phyloP scores from a whole-genome alignment of 2,329 filamentous ascomycete species.

The Fonsecaea pugnacius region DNA sequence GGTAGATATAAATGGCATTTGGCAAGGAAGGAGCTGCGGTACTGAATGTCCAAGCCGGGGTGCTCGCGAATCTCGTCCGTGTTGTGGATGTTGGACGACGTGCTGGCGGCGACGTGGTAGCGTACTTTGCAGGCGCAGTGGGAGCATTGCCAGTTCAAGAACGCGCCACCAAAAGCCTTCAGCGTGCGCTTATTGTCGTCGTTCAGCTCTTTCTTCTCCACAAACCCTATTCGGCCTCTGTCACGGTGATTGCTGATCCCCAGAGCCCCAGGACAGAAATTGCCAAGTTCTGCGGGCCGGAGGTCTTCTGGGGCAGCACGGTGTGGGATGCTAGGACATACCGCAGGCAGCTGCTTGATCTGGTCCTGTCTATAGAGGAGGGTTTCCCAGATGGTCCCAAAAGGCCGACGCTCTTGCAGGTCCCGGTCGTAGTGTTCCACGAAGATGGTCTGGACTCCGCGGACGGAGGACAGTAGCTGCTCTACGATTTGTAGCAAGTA shows the following conservation, averaged over 20 bases:
- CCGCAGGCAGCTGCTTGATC: constrained; percentile 23
- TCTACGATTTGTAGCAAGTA: constrained; percentile 32
- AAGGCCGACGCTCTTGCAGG: constrained; percentile 33
- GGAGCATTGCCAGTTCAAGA: constrained; percentile 37
- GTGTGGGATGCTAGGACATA: constrained; percentile 29
- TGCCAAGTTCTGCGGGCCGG: constrained; percentile 25
- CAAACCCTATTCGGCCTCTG: constrained; percentile 31
- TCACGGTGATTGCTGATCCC: constrained; percentile 36
- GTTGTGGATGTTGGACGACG: constrained; percentile 31
- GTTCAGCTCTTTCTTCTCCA: constrained; percentile 31
- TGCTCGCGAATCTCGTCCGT: constrained; percentile 36
- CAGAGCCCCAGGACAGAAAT: constrained; percentile 37
- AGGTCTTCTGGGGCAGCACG: constrained; percentile 30
- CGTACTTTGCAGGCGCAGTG: constrained; percentile 35
- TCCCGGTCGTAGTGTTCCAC: constrained; percentile 36
- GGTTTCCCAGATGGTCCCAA: constrained; percentile 30
- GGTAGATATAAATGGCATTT: constrained; percentile 35
- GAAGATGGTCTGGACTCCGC: constrained; percentile 36
- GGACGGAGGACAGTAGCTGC: constrained; percentile 34
- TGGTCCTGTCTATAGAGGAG: constrained; percentile 34
- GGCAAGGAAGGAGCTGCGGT: constrained; percentile 34
- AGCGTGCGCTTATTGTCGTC: constrained; percentile 30
- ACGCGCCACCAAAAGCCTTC: constrained; percentile 32
- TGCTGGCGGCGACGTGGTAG: constrained; percentile 35
- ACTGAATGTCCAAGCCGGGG: constrained; percentile 28